Conservation (phyloP, 371 early-diverging fungal species). For the Apophysomyces ossiformis region DNA sequence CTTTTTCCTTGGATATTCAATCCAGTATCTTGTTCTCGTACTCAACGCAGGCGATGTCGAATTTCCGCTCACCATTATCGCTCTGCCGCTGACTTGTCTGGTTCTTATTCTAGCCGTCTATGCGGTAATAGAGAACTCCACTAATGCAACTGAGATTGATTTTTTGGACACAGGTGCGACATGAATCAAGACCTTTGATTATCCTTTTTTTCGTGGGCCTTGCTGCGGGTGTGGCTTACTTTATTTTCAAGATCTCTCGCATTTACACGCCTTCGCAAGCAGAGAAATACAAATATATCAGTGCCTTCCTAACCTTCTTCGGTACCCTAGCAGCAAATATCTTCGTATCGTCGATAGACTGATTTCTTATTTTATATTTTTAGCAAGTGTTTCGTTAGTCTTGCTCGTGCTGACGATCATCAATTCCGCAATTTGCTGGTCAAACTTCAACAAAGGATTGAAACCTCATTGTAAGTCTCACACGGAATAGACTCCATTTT, state of each 20-base stretch:
- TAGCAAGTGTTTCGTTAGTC: constrained; percentile 70
- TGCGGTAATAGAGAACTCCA: constrained; percentile 54
- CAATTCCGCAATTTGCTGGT: constrained; percentile 70
- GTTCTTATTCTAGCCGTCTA: constrained; percentile 79
- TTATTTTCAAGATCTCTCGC: constrained; percentile 83
- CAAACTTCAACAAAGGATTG: constrained; percentile 86
- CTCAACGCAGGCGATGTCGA: constrained; percentile 71
- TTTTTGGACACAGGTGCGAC: constrained; percentile 37
- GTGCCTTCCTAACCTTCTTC: constrained; percentile 86
- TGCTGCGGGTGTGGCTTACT: constrained; percentile 77
- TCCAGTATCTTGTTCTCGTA: constrained; percentile 87
- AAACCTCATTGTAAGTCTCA: constrained; percentile 53
- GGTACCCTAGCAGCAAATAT: constrained; percentile 44
- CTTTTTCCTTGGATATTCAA: constrained; percentile 85
- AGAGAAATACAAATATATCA: constrained; percentile 64
- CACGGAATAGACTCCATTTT: not conserved
- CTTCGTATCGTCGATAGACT: no score
- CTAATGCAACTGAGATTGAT: not conserved
- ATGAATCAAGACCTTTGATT: constrained; percentile 60
- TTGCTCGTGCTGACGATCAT: constrained; percentile 72
- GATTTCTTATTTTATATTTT: not conserved
- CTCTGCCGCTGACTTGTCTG: constrained; percentile 76
- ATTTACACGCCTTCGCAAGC: constrained; percentile 72
- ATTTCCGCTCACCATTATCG: constrained; percentile 82
- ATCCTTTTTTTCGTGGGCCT: constrained; percentile 71